Evolutionary conservation across 345 rosid species (phyloP).

Genomic region (Eucalyptus polybractea): DNA sequence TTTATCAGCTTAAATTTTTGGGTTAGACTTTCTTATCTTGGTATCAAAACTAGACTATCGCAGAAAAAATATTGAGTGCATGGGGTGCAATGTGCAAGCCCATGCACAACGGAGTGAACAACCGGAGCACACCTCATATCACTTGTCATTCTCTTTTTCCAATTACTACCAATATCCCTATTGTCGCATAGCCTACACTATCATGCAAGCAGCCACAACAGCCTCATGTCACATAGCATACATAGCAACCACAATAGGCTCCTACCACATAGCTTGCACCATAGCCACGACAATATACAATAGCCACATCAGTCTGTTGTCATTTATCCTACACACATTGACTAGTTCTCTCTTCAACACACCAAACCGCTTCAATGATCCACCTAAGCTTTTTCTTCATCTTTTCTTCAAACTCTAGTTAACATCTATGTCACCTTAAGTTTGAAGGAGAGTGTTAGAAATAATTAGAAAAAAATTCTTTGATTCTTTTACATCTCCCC

Average conservation of each 20-base stretch:
- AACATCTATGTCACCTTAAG: background rate
- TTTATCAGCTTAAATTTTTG: background rate
- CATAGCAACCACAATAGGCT: background rate
- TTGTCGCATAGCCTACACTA: background rate
- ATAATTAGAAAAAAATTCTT: background rate
- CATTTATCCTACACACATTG: background rate
- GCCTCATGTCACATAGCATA: background rate
- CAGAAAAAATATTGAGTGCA: background rate
- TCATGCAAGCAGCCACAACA: too few species aligned
- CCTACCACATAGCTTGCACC: background rate
- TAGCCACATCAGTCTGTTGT: background rate
- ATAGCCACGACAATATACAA: background rate
- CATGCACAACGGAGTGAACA: background rate
- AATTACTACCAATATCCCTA: background rate
- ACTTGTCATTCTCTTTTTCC: background rate
- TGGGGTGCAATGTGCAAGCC: background rate
- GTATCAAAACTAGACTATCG: background rate
- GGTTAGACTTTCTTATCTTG: background rate
- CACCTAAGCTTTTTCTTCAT: too few species aligned
- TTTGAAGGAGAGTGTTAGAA: background rate
- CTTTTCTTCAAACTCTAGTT: background rate
- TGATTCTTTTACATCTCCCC: background rate
- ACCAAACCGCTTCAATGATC: background rate
- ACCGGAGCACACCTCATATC: background rate
- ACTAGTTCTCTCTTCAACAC: background rate